These are phyloP conservation scores for Exophiala alcalophila DNA, from an alignment of 2,329 filamentous ascomycete species.

Conservation along the genomic window DNA sequence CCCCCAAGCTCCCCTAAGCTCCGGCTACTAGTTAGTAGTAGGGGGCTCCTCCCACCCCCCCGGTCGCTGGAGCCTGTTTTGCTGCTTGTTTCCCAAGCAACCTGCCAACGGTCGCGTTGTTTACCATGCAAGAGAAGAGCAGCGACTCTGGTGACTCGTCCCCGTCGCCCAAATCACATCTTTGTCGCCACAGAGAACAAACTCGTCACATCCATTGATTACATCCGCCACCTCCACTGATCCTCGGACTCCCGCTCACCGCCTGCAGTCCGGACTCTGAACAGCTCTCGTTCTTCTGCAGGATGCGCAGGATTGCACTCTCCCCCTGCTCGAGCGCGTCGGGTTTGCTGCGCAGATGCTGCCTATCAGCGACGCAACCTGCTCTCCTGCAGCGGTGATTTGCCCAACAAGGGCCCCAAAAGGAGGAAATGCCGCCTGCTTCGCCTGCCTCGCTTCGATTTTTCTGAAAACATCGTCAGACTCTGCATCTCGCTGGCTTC, in stretches of 20 bases:
- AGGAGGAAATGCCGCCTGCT: constrained; percentile 9
- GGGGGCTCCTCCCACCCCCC: neutral
- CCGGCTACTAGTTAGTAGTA: constrained; percentile 4
- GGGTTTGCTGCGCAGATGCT: constrained; percentile 14
- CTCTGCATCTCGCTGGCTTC: too few species aligned
- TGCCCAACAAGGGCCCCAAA: constrained; percentile 16
- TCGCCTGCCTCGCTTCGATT: too few species aligned
- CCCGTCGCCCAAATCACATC: constrained; percentile 14
- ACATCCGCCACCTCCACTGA: too few species aligned
- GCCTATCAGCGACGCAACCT: constrained; percentile 21
- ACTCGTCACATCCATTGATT: too few species aligned
- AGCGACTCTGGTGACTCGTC: too few species aligned
- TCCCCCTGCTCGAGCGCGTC: constrained; percentile 15
- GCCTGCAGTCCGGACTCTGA: too few species aligned
- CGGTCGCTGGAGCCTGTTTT: too few species aligned
- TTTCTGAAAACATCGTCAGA: too few species aligned
- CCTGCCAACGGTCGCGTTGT: constrained; percentile 19
- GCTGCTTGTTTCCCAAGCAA: constrained; percentile 23
- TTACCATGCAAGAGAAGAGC: too few species aligned
- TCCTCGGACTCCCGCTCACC: too few species aligned
- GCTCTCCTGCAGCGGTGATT: constrained; percentile 15
- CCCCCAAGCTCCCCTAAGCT: constrained; percentile 3
- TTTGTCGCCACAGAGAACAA: too few species aligned
- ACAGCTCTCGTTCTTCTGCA: too few species aligned
- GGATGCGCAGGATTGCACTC: neutral